A percentile compares a stretch with the other conserved stretches of the same genome.
Evolutionary conservation across 2,329 filamentous ascomycete species (phyloP).

Genomic region (Arthrobotrys megalospora): DNA sequence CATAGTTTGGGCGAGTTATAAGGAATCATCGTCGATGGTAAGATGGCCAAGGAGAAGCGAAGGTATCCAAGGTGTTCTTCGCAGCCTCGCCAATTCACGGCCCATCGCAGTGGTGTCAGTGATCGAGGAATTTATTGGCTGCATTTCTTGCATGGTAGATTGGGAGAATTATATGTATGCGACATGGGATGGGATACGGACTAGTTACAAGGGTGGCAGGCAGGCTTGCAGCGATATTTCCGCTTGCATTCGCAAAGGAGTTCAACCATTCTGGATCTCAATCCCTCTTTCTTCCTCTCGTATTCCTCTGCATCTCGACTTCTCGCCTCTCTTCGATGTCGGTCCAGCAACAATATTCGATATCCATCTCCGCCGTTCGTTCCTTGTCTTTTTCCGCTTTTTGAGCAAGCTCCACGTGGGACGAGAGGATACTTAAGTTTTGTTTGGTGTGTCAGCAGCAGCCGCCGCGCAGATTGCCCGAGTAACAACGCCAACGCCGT

Average conservation of each 20-base stretch:
- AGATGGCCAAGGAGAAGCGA: constrained; percentile 23
- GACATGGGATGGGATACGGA: constrained; percentile 30
- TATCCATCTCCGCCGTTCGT: constrained; percentile 32
- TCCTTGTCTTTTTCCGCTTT: background rate
- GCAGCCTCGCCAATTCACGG: constrained; percentile 13
- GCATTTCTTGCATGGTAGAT: constrained; percentile 40
- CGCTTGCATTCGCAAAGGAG: constrained; percentile 58
- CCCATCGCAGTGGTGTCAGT: constrained; percentile 17
- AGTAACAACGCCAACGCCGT: constrained; percentile 44
- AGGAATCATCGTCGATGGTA: constrained; percentile 5
- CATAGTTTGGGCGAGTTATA: background rate
- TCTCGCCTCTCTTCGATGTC: constrained; percentile 11
- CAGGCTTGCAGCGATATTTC: constrained; percentile 52
- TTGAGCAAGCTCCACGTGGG: constrained; percentile 12
- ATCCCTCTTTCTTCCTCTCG: constrained; percentile 15
- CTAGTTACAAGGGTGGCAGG: constrained; percentile 33
- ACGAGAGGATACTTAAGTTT: constrained; percentile 10
- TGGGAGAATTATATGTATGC: constrained; percentile 34
- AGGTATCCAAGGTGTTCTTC: constrained; percentile 14
- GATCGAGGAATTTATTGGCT: constrained; percentile 46
- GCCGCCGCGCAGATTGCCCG: constrained; percentile 40
- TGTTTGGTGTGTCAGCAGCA: background rate
- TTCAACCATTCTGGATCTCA: constrained; percentile 11
- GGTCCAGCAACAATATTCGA: constrained; percentile 11
- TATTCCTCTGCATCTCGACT: constrained; percentile 3